Base-by-base conservation (phyloP, 352 stramenopile genomes). In the Discostella stelligera region DNA sequence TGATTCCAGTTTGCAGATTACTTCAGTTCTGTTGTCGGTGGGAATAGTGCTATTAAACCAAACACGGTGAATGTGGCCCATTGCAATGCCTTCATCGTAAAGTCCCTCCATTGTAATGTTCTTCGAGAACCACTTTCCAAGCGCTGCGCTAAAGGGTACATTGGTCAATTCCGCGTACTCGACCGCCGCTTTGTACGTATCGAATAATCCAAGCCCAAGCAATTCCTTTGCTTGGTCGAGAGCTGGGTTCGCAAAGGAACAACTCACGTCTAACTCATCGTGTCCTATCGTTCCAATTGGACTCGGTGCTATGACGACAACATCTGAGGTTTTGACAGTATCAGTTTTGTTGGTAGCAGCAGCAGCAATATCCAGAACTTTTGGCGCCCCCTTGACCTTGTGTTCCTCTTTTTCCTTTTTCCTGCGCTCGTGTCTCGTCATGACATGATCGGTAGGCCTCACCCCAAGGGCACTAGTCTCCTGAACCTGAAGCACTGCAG, bases 131-230 rank as follows among this genome's bases (percentile, higher is more conserved):
- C 50, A 58, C 32, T 58, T 30, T 37, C 27, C 50, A 23, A 58
- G n/a, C 14, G 50, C 50, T 58, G 13, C 6, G 18, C 50, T 58
- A 16, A 37, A 58, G 50, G 14, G 50, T 30, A 2, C 18, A 27
- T 58, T 58, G 50, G 14, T 30, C 50, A 58, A 58, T 30, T 58
- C 50, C 18, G 50, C 50, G 18, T 44, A 44, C 7, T 44, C 37
- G 2, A 44, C 11, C 37, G 37, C 37, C 37, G 37, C 37, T 44
- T 44, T 44, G 37, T 13, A 44, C 37, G 37, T 44, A 2, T 44
- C 37, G 7, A 44, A 44, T 8, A 44, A 14, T 8, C 37, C 37
- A 44, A 44, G 7, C 7, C 11, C 11, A 10, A 44, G 1, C 37
- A 44, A 44, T 44, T 3, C 37, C 7, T 44, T 8, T 3, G 37